These are phyloP conservation scores for Penicillium atrosanguineum DNA, from an alignment of 495 filamentous ascomycete species.

Conservation along the genomic window DNA sequence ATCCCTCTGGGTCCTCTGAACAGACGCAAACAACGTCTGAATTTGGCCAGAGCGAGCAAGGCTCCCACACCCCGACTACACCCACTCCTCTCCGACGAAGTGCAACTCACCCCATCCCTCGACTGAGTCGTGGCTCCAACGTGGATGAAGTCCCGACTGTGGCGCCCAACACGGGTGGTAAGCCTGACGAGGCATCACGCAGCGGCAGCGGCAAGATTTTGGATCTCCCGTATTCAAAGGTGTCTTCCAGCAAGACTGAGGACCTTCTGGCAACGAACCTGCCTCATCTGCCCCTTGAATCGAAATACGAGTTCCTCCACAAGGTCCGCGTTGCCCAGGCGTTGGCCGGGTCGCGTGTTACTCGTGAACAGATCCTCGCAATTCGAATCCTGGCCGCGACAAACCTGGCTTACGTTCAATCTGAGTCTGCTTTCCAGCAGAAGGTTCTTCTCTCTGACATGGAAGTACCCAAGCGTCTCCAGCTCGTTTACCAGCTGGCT, in stretches of 20 bases:
- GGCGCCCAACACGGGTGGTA: conserved; percentile 24
- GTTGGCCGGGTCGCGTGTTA: conserved; percentile 59
- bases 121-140: conserved; percentile 43
- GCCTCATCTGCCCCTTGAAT: conserved; percentile 64
- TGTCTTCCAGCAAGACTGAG: conserved; percentile 61
- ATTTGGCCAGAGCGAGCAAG: conserved; percentile 24
- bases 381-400: conserved; percentile 84
- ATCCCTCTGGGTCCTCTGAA: conserved; percentile 42
- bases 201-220: conserved; percentile 61
- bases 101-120: conserved; percentile 55
- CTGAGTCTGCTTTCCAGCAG: conserved; percentile 73
- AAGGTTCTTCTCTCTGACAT: conserved; percentile 83
- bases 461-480: conserved; percentile 86
- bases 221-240: conserved; percentile 64
- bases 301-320: conserved; percentile 83
- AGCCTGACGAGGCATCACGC: conserved; percentile 38
- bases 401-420: conserved; percentile 86
- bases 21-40: conserved; percentile 29
- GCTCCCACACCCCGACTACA: conserved; percentile 38
- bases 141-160: conserved; percentile 53
- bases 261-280: conserved; percentile 64
- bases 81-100: conserved; percentile 51
- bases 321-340: conserved; percentile 78
- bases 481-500: conserved; percentile 86
- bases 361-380: conserved; percentile 72